Evolutionary conservation across 345 rosid genomes (phyloP), one percentile per base, ranked within the genome.

Genomic region (Boechera stricta): DNA sequence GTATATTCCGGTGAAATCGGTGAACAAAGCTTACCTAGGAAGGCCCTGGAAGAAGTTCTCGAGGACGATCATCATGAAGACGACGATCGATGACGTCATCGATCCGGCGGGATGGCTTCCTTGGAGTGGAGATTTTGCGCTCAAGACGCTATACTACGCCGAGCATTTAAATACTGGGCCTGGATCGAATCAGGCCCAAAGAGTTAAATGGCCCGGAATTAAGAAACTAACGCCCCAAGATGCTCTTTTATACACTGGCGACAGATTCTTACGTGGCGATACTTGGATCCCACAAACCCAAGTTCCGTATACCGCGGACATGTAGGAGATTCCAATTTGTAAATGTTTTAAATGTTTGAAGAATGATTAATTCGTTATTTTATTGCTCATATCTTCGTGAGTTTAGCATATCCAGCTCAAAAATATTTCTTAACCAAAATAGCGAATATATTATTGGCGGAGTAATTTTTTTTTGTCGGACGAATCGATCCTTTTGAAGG

Each of bases 161-260:
- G 98, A 94, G 84, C 84, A 69, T 42, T 38, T 69, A 33, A 91
- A 91, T 71, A 61, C 71, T 51, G 98, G 97, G 29, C 81, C 87
- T 18, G 96, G 98, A 16, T 77, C 98, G 1, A 73, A 3, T 6
- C 66, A 53, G 41, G 44, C 79, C 3, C 45, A 53, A 7, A 85
- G 91, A 62, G 98, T 83, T 5, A 82, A 35, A 3, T 91, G 96
- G 97, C 77, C 65, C 6, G 91, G 94, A 0, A 59, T 87, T 33
- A 85, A 75, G 84, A 83, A 56, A 61, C 35, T 87, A 0, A 12
- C 64, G 0, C 47, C 77, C 0, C 24, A 51, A 9, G 78, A 80
- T 1, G 85, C 82, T 31, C 44, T 18, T 12, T 28, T 6, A 2
- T 93, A 67, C 73, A 79, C 89, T 0, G 74, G 88, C 0, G 73